Percentiles rank a stretch among this genome's conserved stretches.
Evolutionary conservation across 2,329 filamentous ascomycete genomes (phyloP).

Genomic region (Colletotrichum sp.): DNA sequence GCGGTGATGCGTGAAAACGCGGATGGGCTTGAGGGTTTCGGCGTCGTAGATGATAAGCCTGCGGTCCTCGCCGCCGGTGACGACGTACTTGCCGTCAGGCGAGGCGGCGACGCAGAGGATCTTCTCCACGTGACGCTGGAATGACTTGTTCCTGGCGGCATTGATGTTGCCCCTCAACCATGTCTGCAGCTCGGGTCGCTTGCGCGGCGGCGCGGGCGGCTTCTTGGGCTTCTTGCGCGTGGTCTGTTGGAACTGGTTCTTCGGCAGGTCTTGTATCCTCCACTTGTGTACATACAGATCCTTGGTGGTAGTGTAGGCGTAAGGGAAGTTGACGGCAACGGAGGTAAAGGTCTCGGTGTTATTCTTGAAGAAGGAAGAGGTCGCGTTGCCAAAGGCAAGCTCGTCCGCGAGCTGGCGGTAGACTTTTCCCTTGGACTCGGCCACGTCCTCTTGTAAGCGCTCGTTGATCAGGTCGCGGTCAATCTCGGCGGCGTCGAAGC

Average conservation of each 20-base stretch:
- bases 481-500: constrained; percentile 93
- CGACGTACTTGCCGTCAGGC: constrained; percentile 87
- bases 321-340: constrained; percentile 79
- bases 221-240: constrained; percentile 62
- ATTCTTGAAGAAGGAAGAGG: constrained; percentile 76
- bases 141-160: constrained; percentile 67
- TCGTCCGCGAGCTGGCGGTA: constrained; percentile 81
- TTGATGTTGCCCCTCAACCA: constrained; percentile 67
- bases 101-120: constrained; percentile 89
- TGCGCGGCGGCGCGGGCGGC: constrained; percentile 61
- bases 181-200: constrained; percentile 66
- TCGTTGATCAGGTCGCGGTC: constrained; percentile 93
- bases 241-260: constrained; percentile 64
- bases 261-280: constrained; percentile 74
- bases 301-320: constrained; percentile 87
- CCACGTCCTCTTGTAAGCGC: constrained; percentile 87
- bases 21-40: constrained; percentile 76
- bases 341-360: constrained; percentile 81
- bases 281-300: constrained; percentile 88
- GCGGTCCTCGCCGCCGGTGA: constrained; percentile 85
- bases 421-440: constrained; percentile 88
- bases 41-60: constrained; percentile 90
- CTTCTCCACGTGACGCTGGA: constrained; percentile 77
- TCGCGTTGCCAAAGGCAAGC: constrained; percentile 71
- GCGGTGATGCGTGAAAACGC: constrained; percentile 89